Percentiles rank a stretch among this genome's conserved stretches.
Evolutionary conservation across 768 basidiomycete genomes (phyloP).

Genomic region (Tylopilus balloui): DNA sequence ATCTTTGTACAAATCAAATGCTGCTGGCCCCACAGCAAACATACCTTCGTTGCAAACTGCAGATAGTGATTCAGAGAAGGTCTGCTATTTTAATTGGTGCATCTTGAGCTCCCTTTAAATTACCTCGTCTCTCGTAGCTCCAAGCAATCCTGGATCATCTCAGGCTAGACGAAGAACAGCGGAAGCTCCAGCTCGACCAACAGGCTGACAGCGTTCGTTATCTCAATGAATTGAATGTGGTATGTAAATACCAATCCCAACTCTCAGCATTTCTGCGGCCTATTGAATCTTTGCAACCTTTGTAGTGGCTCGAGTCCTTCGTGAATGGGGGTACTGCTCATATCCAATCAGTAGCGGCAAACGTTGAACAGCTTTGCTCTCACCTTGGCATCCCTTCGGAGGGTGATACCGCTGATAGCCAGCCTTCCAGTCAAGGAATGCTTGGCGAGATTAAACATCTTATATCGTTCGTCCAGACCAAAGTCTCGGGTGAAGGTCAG

Average conservation of each 20-base stretch:
- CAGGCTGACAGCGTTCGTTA: slow-evolving; percentile 75
- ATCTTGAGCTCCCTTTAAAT: neutral
- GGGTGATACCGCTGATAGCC: slow-evolving; percentile 9
- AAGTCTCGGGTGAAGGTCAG: slow-evolving; percentile 28
- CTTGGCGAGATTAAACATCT: slow-evolving; percentile 35
- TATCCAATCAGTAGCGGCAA: slow-evolving; percentile 56
- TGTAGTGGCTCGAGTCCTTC: slow-evolving; percentile 79
- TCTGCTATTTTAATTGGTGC: neutral
- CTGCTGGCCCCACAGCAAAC: neutral
- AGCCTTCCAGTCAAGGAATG: slow-evolving; percentile 23
- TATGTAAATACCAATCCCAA: slow-evolving; percentile 32
- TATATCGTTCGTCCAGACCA: slow-evolving; percentile 31
- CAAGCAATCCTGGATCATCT: slow-evolving; percentile 47
- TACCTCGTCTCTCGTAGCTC: slow-evolving; percentile 26
- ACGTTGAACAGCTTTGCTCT: slow-evolving; percentile 56
- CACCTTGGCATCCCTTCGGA: slow-evolving; percentile 42
- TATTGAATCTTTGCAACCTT: neutral
- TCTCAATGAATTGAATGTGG: slow-evolving; percentile 71
- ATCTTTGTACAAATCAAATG: slow-evolving; percentile 16
- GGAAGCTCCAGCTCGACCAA: slow-evolving; percentile 50
- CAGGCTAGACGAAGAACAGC: slow-evolving; percentile 44
- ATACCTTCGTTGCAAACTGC: neutral
- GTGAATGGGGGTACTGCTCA: slow-evolving; percentile 74
- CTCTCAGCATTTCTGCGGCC: neutral
- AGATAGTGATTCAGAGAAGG: slow-evolving; percentile 19